These are phyloP conservation scores for Pseudonitzschia pungens DNA, from an alignment of 108 stramenopile genomes.

Conservation along the genomic window DNA sequence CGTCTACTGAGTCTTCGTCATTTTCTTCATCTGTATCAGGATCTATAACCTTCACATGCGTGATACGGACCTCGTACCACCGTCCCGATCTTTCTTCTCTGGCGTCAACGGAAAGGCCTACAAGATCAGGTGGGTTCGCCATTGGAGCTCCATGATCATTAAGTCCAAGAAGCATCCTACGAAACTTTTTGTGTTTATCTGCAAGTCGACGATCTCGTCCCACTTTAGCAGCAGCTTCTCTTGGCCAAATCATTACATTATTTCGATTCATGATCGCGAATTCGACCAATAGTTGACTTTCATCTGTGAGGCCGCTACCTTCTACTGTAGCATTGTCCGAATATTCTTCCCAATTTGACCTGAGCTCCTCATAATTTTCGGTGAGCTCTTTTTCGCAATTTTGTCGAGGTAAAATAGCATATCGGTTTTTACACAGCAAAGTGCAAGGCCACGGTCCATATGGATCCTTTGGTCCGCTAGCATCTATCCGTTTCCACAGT, in stretches of 20 bases:
- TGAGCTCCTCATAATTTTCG: constrained; percentile 45
- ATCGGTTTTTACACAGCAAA: constrained; percentile 70
- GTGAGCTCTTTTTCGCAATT: constrained; percentile 17
- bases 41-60: constrained; percentile 46
- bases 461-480: constrained; percentile 39
- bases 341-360: constrained; percentile 65
- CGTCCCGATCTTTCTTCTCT: constrained; percentile 74
- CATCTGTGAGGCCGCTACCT: constrained; percentile 62
- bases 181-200: constrained; percentile 72
- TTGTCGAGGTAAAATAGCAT: constrained; percentile 42
- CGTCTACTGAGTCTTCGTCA: constrained; percentile 19
- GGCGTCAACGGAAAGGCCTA: constrained; percentile 70
- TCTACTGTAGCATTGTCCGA: constrained; percentile 71
- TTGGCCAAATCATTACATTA: constrained; percentile 73
- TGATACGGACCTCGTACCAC: constrained; percentile 77
- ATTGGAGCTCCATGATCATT: constrained; percentile 55
- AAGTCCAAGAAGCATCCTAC: constrained; percentile 57
- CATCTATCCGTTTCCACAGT: constrained; percentile 64
- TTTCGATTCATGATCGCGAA: constrained; percentile 63
- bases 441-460: constrained; percentile 80
- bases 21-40: constrained; percentile 49
- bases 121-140: constrained; percentile 38
- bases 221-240: constrained; percentile 89
- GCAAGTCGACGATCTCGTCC: constrained; percentile 60
- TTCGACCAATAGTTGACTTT: constrained; percentile 74